Base-by-base conservation (phyloP, 2,329 filamentous ascomycete species). In the Ascochyta lentis region DNA sequence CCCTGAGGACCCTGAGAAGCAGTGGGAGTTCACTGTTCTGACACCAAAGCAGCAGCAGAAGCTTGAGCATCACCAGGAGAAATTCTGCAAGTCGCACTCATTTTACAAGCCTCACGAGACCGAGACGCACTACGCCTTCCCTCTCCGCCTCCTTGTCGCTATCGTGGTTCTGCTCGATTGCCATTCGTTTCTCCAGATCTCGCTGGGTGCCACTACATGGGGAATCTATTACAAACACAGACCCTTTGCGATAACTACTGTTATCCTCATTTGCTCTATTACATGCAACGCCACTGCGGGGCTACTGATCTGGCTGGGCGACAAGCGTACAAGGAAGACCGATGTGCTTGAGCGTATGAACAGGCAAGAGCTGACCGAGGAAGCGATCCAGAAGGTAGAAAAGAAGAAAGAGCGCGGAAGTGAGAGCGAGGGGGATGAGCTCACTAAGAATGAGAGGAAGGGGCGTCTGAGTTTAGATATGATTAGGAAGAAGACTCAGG, bases 51-150 rank as follows among this genome's bases (percentile, higher is more conserved):
- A 95, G 71, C 89, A 92, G 68, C 81, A 82, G 56, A 85, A 83
- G 44, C 82, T 96, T 9, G 82, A 87, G 46, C 88, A 95, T 70
- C 91, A 96, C 68, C 89, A 93, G 69, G 83, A 81, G 63, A 94
- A 93, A 68, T 89, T 95, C 68, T 83, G 89, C 69, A 91, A 89
- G 64, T 92, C 89, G 0, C 91, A 96, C 72, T 92, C 89, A 6
- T 96, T 94, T 75, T 96, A 96, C 80, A 93, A 93, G 67, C 91
- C 91, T 0, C 89, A 96, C 73, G 91, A 96, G 75, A 96, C 91
- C 0, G 81, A 86, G 31, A 96, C 91, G 0, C 91, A 96, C 71
- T 83, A 86, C 69, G 89, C 91, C 0, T 96, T 96, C 59, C 90
- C 91, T 0, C 79, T 93, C 1, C 82, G 84, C 29, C 80, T 92